Evolutionary conservation across 148 eudicot genomes (phyloP).

Genomic region (Camellia lanceoleosa): DNA sequence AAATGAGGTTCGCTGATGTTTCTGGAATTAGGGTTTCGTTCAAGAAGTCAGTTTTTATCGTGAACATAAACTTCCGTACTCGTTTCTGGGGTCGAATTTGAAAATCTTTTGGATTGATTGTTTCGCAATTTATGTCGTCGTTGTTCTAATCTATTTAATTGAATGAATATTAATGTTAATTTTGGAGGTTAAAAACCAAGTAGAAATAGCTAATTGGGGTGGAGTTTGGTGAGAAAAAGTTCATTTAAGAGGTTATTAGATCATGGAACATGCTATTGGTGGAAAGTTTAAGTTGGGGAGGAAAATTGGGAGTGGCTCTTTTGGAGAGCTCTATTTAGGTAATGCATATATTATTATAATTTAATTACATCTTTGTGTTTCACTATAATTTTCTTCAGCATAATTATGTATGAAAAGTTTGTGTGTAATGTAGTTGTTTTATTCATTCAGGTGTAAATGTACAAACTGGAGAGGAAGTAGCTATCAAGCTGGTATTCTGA

Average conservation of each 20-base stretch:
- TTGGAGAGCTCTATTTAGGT: slow-evolving; percentile 91
- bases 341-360: background rate
- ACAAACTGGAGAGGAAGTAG: slow-evolving; percentile 89
- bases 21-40: slow-evolving; percentile 22
- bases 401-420: slow-evolving; percentile 13
- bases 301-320: slow-evolving; percentile 92
- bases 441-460: slow-evolving; percentile 66
- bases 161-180: background rate
- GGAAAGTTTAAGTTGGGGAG: slow-evolving; percentile 79
- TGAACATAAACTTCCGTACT: background rate
- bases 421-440: slow-evolving; percentile 21
- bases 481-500: slow-evolving; percentile 66
- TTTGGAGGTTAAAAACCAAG: slow-evolving; percentile 4
- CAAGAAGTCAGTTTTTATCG: background rate
- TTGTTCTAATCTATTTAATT: background rate
- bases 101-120: background rate
- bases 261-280: slow-evolving; percentile 74
- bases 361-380: background rate
- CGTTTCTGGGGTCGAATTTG: slow-evolving; percentile 1
- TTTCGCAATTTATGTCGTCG: background rate
- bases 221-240: background rate
- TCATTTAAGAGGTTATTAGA: slow-evolving; percentile 21
- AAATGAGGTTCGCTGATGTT: slow-evolving; percentile 1
- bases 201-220: background rate
- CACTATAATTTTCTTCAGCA: background rate